Conservation (phyloP, 192 early-diverging fungal species). For the Podila epicladia region DNA sequence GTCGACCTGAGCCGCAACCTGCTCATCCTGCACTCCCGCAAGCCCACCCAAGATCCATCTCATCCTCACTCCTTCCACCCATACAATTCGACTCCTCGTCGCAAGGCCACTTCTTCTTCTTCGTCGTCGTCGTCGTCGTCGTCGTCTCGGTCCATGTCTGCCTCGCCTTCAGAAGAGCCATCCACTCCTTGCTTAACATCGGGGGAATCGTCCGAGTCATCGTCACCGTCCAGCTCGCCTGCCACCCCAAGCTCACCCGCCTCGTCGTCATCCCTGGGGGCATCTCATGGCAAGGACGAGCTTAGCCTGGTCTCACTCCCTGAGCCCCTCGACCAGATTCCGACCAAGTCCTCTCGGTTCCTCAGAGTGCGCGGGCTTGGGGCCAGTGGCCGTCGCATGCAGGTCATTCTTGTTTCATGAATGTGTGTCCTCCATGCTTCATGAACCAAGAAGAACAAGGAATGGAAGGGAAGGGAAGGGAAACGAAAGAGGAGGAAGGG, state of each 20-base stretch:
- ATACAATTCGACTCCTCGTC: conserved; percentile 9
- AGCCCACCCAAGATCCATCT: conserved; percentile 22
- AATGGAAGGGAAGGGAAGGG: background rate
- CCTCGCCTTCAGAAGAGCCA: conserved; percentile 27
- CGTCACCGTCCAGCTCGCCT: conserved; percentile 31
- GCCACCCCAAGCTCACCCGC: conserved; percentile 10
- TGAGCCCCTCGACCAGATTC: conserved; percentile 12
- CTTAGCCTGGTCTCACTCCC: conserved; percentile 16
- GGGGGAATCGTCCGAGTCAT: background rate
- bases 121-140: background rate
- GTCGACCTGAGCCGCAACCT: conserved; percentile 43
- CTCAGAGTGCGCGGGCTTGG: conserved; percentile 41
- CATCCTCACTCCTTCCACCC: conserved; percentile 9
- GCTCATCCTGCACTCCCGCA: conserved; percentile 47
- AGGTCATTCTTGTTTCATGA: conserved; percentile 38
- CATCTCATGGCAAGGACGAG: conserved; percentile 3
- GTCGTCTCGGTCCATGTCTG: conserved; percentile 13
- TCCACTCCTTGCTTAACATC: background rate
- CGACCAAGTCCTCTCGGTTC: conserved; percentile 24
- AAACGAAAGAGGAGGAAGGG: background rate
- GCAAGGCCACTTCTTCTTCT: background rate
- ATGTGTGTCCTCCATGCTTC: too few relatives aligned
- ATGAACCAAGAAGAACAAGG: too few relatives aligned
- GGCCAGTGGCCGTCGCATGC: conserved; percentile 25
- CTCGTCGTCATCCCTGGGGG: background rate